A percentile compares a stretch with the other conserved stretches of the same genome.
These are phyloP conservation scores for Fusarium secorum DNA, from an alignment of 2,329 filamentous ascomycete species.

Conservation along the genomic window DNA sequence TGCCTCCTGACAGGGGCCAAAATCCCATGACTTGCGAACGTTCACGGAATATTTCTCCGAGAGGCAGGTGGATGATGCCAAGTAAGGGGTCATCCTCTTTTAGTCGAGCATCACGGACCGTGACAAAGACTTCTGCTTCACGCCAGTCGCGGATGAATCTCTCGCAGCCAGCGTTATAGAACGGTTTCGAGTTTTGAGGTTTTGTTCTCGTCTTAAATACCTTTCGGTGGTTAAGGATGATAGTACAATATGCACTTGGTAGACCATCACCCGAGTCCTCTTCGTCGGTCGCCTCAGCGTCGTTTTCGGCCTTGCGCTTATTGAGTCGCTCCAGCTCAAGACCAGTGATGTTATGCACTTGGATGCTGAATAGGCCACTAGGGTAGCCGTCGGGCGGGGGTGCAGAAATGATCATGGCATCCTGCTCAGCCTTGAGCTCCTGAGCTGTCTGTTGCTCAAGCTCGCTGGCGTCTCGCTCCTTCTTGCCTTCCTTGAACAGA, in stretches of 20 bases:
- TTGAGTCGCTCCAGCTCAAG: conserved; percentile 68
- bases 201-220: conserved; percentile 76
- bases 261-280: conserved; percentile 70
- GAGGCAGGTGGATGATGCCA: conserved; percentile 73
- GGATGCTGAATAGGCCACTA: conserved; percentile 73
- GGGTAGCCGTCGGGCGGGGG: conserved; percentile 69
- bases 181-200: conserved; percentile 79
- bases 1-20: conserved; percentile 74
- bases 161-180: conserved; percentile 80
- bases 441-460: conserved; percentile 73
- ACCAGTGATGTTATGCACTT: conserved; percentile 77
- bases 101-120: conserved; percentile 71
- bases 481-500: conserved; percentile 52
- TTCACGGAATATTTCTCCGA: conserved; percentile 67
- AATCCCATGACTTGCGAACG: conserved; percentile 70
- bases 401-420: conserved; percentile 72
- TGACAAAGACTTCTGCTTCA: conserved; percentile 71
- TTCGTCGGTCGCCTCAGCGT: conserved; percentile 58
- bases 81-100: conserved; percentile 75
- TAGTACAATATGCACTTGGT: conserved; percentile 75
- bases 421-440: conserved; percentile 67
- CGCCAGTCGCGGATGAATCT: conserved; percentile 74
- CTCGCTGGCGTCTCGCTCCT: conserved; percentile 65
- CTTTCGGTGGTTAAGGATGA: conserved; percentile 77
- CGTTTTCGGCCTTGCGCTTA: conserved; percentile 59